Percentiles rank a stretch among this genome's conserved stretches.
phyloP scores from a whole-genome alignment of 768 basidiomycete species.

The Suillus occidentalis region DNA sequence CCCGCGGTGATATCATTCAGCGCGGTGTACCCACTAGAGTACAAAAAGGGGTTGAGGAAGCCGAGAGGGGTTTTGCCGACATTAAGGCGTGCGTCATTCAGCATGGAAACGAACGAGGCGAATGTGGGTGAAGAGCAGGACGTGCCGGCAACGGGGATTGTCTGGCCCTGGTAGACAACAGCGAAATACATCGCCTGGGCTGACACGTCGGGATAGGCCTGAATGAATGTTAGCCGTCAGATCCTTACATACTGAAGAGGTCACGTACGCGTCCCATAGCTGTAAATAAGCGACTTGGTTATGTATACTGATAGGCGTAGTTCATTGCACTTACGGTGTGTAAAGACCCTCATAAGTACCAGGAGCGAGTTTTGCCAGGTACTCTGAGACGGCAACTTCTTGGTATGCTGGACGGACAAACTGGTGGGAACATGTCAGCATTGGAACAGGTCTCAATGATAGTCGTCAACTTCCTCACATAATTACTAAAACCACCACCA shows the following conservation, averaged over 20 bases:
- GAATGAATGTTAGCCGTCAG: slow-evolving; percentile 14
- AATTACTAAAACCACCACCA: slow-evolving; percentile 74
- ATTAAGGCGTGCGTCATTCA: slow-evolving; percentile 39
- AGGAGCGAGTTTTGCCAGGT: slow-evolving; percentile 44
- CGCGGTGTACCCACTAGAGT: slow-evolving; percentile 41
- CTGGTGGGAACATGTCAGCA: slow-evolving; percentile 27
- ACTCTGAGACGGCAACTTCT: slow-evolving; percentile 41
- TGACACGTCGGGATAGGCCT: slow-evolving; percentile 66
- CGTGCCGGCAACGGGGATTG: slow-evolving; percentile 32
- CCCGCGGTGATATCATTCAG: slow-evolving; percentile 52
- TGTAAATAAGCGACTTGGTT: slow-evolving; percentile 20
- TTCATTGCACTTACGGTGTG: slow-evolving; percentile 47
- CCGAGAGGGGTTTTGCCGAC: slow-evolving; percentile 33
- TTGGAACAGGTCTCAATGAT: slow-evolving; percentile 6
- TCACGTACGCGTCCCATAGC: slow-evolving; percentile 52
- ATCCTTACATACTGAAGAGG: not conserved
- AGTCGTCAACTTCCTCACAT: slow-evolving; percentile 35
- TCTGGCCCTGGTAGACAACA: slow-evolving; percentile 41
- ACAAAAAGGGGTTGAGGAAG: slow-evolving; percentile 53
- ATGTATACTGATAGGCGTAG: slow-evolving; percentile 7
- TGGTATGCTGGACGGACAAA: slow-evolving; percentile 59
- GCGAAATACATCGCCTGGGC: slow-evolving; percentile 56
- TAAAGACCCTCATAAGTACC: slow-evolving; percentile 59
- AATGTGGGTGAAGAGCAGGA: slow-evolving; percentile 32
- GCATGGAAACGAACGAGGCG: slow-evolving; percentile 36